These are phyloP conservation scores for Cryptosporidium canis DNA, from an alignment of 169 alveolate species.

Conservation along the genomic window DNA sequence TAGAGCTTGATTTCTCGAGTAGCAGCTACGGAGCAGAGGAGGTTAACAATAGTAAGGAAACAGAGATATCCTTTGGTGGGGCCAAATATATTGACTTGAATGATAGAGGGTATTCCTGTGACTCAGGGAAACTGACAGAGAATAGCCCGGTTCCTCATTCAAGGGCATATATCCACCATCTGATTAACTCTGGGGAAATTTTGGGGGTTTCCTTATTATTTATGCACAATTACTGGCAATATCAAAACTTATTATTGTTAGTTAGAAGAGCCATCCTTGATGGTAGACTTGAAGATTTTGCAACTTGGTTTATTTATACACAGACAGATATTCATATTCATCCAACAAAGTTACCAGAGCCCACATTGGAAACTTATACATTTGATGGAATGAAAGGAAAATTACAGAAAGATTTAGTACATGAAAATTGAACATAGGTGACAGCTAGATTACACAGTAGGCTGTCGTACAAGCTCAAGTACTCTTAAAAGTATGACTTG, in stretches of 20 bases:
- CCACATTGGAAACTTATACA: slow-evolving; percentile 37
- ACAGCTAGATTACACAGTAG: not conserved
- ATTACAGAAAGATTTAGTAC: not conserved
- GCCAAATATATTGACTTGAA: slow-evolving; percentile 39
- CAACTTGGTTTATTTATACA: slow-evolving; percentile 64
- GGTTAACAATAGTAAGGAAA: not conserved
- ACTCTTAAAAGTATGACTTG: slow-evolving; percentile 31
- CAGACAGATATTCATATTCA: slow-evolving; percentile 54
- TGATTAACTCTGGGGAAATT: slow-evolving; percentile 60
- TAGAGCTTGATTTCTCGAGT: slow-evolving; percentile 39
- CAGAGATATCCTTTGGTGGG: slow-evolving; percentile 28
- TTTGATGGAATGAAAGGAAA: slow-evolving; percentile 42
- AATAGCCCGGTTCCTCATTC: slow-evolving; percentile 53
- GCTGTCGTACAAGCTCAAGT: slow-evolving; percentile 14
- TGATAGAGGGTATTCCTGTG: slow-evolving; percentile 40
- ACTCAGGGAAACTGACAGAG: slow-evolving; percentile 9
- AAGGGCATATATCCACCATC: slow-evolving; percentile 55
- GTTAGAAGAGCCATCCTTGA: slow-evolving; percentile 22
- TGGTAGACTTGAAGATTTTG: slow-evolving; percentile 31
- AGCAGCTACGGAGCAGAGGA: not conserved
- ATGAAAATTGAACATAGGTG: not conserved
- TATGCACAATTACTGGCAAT: slow-evolving; percentile 71
- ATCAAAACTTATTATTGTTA: slow-evolving; percentile 53
- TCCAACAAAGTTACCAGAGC: slow-evolving; percentile 50
- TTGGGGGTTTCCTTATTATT: slow-evolving; percentile 48